Conservation (phyloP, 805 yeast genomes). For the Teunomyces gatunensis region DNA sequence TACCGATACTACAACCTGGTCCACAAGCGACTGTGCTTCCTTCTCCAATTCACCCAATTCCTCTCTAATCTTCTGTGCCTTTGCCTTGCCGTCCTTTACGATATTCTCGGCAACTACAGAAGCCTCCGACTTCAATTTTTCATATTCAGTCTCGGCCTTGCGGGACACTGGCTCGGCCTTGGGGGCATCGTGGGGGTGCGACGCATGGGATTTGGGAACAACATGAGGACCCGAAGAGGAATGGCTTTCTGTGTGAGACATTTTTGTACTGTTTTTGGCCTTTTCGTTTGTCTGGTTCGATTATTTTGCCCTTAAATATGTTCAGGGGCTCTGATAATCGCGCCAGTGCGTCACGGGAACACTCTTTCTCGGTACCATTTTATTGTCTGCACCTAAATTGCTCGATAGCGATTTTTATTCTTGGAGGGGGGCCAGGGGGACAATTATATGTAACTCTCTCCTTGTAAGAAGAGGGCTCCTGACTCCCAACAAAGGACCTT, state of each 20-base stretch:
- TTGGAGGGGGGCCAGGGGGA: no score
- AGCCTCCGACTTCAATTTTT: conserved; percentile 20
- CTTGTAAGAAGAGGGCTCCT: no score
- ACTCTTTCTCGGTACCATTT: neutral
- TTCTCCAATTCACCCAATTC: conserved; percentile 18
- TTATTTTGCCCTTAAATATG: neutral
- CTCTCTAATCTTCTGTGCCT: conserved; percentile 6
- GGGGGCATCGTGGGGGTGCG: neutral
- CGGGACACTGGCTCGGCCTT: conserved; percentile 13
- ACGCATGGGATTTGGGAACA: no score
- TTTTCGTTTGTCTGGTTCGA: neutral
- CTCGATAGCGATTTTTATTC: neutral
- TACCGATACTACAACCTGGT: conserved; percentile 15
- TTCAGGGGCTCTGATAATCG: neutral
- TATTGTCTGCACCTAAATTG: neutral
- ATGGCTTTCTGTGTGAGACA: neutral
- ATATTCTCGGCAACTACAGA: conserved; percentile 18
- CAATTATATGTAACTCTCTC: no score
- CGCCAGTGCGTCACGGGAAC: neutral
- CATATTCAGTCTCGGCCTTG: conserved; percentile 22
- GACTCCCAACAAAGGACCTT: no score
- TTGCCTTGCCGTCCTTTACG: conserved; percentile 16
- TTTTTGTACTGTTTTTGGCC: neutral
- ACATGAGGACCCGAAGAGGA: no score
- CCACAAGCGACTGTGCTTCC: conserved; percentile 18